phyloP scores from a whole-genome alignment of 1,284 basidiomycete genomes.

The Cutaneotrichosporon spelunceum region DNA sequence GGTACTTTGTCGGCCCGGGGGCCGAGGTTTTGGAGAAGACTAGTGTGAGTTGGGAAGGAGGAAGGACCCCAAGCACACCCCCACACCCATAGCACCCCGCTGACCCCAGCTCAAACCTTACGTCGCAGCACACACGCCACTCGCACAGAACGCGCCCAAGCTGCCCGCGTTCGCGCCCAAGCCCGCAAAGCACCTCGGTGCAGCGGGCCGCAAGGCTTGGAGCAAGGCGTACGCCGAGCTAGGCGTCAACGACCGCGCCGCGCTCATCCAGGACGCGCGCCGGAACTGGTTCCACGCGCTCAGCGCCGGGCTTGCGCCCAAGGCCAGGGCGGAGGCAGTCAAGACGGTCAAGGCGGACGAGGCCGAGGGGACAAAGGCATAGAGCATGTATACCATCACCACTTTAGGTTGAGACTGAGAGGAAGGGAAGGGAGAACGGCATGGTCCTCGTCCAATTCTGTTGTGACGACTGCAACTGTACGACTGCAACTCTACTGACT shows the following conservation, averaged over 20 bases:
- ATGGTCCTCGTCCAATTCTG: too few species aligned
- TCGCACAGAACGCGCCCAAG: conserved; percentile 15
- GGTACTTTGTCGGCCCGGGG: conserved; percentile 76
- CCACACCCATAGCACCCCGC: too few species aligned
- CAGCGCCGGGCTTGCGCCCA: not conserved
- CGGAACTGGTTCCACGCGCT: conserved; percentile 39
- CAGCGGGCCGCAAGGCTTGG: conserved; percentile 22
- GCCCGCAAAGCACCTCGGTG: conserved; percentile 10
- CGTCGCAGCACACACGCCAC: conserved; percentile 38
- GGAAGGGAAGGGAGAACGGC: not conserved
- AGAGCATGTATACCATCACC: conserved; percentile 4
- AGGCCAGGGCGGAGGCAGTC: not conserved
- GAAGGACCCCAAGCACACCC: too few species aligned
- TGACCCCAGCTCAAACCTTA: conserved; percentile 55
- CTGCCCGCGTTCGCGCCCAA: conserved; percentile 26
- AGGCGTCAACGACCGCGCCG: conserved; percentile 32
- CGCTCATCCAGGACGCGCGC: conserved; percentile 40
- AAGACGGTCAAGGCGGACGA: not conserved
- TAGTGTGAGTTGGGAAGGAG: conserved; percentile 12
- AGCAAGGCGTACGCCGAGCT: conserved; percentile 36
- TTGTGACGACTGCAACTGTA: too few species aligned
- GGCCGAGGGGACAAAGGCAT: not conserved
- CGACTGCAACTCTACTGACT: too few species aligned
- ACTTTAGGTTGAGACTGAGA: not conserved
- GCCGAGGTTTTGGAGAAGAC: conserved; percentile 17